A percentile compares a stretch with the other conserved stretches of the same genome.
phyloP scores from a whole-genome alignment of 1,139 yeast genomes.

The Waltiozyma solani region DNA sequence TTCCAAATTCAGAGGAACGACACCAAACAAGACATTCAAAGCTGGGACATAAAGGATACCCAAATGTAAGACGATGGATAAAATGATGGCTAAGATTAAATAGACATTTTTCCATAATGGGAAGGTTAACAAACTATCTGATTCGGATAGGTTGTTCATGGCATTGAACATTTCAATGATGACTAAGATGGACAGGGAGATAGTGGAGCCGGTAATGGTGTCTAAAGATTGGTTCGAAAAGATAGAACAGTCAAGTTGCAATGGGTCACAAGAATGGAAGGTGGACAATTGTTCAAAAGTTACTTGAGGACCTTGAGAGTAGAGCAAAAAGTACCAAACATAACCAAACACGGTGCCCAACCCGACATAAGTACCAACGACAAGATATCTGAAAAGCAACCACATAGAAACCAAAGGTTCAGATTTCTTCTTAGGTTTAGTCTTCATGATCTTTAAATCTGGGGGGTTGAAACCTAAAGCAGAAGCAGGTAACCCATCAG shows the following conservation, averaged over 20 bases:
- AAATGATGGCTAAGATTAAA: slow-evolving; percentile 25
- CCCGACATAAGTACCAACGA: slow-evolving; percentile 30
- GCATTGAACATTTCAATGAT: slow-evolving; percentile 33
- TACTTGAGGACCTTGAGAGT: slow-evolving; percentile 26
- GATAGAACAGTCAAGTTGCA: slow-evolving; percentile 25
- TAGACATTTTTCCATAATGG: slow-evolving; percentile 29
- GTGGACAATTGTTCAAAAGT: slow-evolving; percentile 24
- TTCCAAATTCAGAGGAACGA: slow-evolving; percentile 64
- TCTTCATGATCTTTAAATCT: slow-evolving; percentile 50
- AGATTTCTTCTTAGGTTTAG: slow-evolving; percentile 30
- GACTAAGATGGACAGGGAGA: slow-evolving; percentile 28
- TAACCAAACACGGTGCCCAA: slow-evolving; percentile 32
- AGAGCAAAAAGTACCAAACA: slow-evolving; percentile 29
- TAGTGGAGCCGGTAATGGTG: slow-evolving; percentile 23
- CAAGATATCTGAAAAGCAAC: slow-evolving; percentile 28
- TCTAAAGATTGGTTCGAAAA: slow-evolving; percentile 15
- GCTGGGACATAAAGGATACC: slow-evolving; percentile 87
- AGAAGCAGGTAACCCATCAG: slow-evolving; percentile 79
- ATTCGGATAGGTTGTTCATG: slow-evolving; percentile 27
- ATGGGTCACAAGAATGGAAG: slow-evolving; percentile 25
- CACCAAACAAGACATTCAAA: slow-evolving; percentile 65
- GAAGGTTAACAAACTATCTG: slow-evolving; percentile 27
- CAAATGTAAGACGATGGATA: slow-evolving; percentile 52
- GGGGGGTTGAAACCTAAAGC: slow-evolving; percentile 67
- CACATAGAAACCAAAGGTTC: slow-evolving; percentile 29